Percentiles rank a stretch among this genome's conserved stretches.
These are phyloP conservation scores for Leishmania tarentolae DNA, from an alignment of 208 protist genomes.

Conservation along the genomic window DNA sequence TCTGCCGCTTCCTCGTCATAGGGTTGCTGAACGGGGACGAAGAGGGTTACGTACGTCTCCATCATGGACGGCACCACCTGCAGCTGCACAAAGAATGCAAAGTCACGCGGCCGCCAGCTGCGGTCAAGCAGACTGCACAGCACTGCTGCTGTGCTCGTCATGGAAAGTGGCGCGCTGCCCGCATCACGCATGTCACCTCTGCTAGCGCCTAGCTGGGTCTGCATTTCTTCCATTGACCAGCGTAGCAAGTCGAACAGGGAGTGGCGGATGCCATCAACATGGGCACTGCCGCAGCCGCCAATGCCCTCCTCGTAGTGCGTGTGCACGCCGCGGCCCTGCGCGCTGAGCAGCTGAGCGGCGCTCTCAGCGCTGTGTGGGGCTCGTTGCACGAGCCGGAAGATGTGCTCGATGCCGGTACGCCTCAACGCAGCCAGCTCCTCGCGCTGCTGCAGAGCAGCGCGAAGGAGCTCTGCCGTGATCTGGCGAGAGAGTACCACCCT, in stretches of 20 bases:
- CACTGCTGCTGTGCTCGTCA: conserved; percentile 31
- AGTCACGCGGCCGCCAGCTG: conserved; percentile 63
- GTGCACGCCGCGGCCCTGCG: conserved; percentile 21
- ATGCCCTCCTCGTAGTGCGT: conserved; percentile 40
- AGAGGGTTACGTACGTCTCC: conserved; percentile 58
- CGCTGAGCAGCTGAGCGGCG: conserved; percentile 38
- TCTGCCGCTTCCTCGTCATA: neutral
- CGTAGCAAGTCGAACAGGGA: conserved; percentile 26
- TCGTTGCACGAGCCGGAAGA: conserved; percentile 27
- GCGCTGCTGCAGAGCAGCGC: conserved; percentile 28
- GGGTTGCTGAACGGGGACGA: conserved; percentile 12
- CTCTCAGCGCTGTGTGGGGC: conserved; percentile 40
- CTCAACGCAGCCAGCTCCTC: conserved; percentile 41
- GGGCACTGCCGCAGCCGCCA: conserved; percentile 12
- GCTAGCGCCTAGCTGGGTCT: neutral
- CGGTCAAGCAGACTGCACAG: conserved; percentile 66
- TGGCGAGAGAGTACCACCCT: conserved; percentile 23
- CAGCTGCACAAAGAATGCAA: conserved; percentile 55
- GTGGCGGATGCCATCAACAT: conserved; percentile 15
- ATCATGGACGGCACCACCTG: conserved; percentile 53
- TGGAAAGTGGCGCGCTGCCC: conserved; percentile 1
- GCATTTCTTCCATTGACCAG: conserved; percentile 16
- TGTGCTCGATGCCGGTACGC: conserved; percentile 37
- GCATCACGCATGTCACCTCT: no score
- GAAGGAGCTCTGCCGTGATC: conserved; percentile 25